These are phyloP conservation scores for Mycena floridula DNA, from an alignment of 768 basidiomycete genomes.

Conservation along the genomic window DNA sequence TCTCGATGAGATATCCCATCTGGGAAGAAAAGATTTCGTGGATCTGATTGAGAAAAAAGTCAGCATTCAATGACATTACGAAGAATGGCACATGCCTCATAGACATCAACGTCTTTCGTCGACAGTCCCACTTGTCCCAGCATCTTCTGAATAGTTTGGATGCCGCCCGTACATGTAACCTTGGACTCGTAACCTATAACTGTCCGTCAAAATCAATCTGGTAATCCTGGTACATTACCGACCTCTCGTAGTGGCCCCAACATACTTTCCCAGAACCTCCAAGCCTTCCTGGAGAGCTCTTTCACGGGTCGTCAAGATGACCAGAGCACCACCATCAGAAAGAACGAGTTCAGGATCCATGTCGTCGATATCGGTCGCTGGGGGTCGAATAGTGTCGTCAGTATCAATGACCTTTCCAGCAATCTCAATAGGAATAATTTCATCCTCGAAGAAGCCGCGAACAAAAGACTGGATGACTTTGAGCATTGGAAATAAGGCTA, in stretches of 20 bases:
- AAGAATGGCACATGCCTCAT: constrained; percentile 46
- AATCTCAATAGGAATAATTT: constrained; percentile 84
- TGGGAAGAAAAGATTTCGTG: constrained; percentile 93
- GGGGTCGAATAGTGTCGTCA: constrained; percentile 86
- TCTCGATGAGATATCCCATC: constrained; percentile 86
- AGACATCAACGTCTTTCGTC: constrained; percentile 72
- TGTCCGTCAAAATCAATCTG: too few species aligned
- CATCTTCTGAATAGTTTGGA: constrained; percentile 65
- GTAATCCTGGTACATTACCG: too few species aligned
- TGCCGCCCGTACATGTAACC: constrained; percentile 74
- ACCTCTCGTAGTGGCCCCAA: constrained; percentile 74
- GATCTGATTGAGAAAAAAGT: constrained; percentile 45
- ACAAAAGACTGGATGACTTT: constrained; percentile 44
- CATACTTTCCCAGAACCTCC: constrained; percentile 79
- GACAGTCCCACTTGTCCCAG: constrained; percentile 53
- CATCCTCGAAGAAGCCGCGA: constrained; percentile 71
- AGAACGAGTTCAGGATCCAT: too few species aligned
- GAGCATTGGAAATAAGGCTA: too few species aligned
- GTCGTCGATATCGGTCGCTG: constrained; percentile 76
- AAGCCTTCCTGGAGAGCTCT: constrained; percentile 75
- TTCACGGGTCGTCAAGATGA: constrained; percentile 74
- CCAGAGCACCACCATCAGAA: constrained; percentile 82
- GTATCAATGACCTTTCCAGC: constrained; percentile 58
- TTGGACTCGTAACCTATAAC: constrained; percentile 62
- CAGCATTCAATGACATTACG: constrained; percentile 1